Percentiles rank a stretch among this genome's conserved stretches.
Conservation (phyloP, 2,329 filamentous ascomycete species). For the Aspergillus thermomutatus region DNA sequence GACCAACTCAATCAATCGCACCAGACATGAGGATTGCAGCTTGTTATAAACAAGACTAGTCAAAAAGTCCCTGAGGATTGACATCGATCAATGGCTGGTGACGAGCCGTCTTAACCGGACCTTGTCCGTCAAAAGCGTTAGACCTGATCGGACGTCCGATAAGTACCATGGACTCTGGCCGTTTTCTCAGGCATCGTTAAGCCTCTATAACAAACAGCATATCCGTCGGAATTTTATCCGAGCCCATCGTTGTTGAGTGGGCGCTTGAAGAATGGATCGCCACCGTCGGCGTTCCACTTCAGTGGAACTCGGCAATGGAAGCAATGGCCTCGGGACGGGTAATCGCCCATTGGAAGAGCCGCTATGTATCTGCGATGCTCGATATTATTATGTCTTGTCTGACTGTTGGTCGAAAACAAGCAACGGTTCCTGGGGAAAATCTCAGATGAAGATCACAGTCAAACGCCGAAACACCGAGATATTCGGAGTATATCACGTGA, state of each 20-base stretch:
- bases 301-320: background rate
- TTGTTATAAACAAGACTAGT: background rate
- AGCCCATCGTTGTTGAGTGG: background rate
- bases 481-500: background rate
- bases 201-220: background rate
- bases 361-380: background rate
- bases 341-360: background rate
- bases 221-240: slow-evolving; percentile 16
- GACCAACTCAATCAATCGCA: background rate
- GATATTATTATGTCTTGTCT: too few species aligned
- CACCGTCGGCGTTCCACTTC: background rate
- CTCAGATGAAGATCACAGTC: too few species aligned
- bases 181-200: too few species aligned
- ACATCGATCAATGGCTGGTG: slow-evolving; percentile 8
- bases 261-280: background rate
- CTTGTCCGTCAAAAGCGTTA: slow-evolving; percentile 4
- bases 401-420: background rate
- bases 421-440: too few species aligned
- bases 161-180: background rate
- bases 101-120: slow-evolving; percentile 28
- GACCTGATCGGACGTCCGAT: slow-evolving; percentile 6
- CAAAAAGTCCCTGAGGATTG: background rate
- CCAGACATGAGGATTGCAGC: background rate
- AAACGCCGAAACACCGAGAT: too few species aligned
- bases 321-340: background rate